Conservation (phyloP, 345 rosid genomes). For the Nasturtium officinale region DNA sequence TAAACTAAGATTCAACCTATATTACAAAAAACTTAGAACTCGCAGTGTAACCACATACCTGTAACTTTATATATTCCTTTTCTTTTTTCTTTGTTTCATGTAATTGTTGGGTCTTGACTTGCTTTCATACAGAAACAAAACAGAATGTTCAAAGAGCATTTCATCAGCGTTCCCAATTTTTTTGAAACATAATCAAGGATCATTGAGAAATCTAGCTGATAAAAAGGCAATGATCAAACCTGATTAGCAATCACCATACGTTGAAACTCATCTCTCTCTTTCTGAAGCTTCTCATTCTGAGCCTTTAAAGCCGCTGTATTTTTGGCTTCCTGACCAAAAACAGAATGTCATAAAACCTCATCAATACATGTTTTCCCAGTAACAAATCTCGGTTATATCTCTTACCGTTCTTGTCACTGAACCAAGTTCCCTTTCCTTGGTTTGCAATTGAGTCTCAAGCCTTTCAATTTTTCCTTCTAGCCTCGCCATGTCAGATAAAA, state of each 20-base stretch:
- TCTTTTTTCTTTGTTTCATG: conserved; percentile 98
- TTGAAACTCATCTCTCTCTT: conserved; percentile 97
- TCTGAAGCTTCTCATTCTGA: conserved; percentile 88
- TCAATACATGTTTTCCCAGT: background rate
- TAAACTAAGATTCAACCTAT: background rate
- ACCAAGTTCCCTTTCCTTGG: conserved; percentile 92
- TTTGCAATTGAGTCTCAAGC: conserved; percentile 78
- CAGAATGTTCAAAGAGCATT: conserved; percentile 23
- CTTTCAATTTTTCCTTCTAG: conserved; percentile 92
- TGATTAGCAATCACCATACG: conserved; percentile 96
- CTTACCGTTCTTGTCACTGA: conserved; percentile 68
- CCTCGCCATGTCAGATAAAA: conserved; percentile 78
- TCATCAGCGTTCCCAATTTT: background rate
- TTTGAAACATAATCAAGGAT: background rate
- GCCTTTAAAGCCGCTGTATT: conserved; percentile 79
- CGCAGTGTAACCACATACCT: conserved; percentile 48
- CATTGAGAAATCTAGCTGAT: background rate
- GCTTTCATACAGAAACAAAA: conserved; percentile 50
- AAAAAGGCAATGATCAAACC: conserved; percentile 46
- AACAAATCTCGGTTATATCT: background rate
- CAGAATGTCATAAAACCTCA: background rate
- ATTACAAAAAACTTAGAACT: background rate
- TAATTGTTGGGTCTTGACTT: conserved; percentile 95
- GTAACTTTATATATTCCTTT: conserved; percentile 94
- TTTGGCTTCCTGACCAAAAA: conserved; percentile 62